phyloP scores from a whole-genome alignment of 176 grass and related monocot genomes.

The Canna indica region DNA sequence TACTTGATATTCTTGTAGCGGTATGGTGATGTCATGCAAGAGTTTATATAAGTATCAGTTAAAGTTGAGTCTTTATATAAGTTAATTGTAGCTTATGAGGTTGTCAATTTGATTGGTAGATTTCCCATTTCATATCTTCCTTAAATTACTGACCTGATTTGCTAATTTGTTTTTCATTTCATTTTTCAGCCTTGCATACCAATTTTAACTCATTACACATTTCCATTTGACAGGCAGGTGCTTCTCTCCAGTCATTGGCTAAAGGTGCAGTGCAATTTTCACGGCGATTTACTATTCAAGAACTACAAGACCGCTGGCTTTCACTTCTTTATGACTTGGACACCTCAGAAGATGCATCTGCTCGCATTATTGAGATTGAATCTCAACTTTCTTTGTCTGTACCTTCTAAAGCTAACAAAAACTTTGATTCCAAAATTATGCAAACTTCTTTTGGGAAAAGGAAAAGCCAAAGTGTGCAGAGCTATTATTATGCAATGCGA shows the following conservation, averaged over 20 bases:
- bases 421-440: constrained; percentile 39
- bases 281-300: constrained; percentile 3
- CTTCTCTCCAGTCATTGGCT: constrained; percentile 14
- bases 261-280: constrained; percentile 13
- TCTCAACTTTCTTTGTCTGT: constrained; percentile 36
- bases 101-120: background rate
- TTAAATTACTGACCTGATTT: background rate
- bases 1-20: too few relatives aligned
- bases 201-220: background rate
- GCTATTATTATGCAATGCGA: constrained; percentile 52
- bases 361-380: constrained; percentile 41
- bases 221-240: constrained; percentile 12
- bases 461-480: constrained; percentile 45
- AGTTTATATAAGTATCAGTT: too few relatives aligned
- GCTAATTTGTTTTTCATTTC: background rate
- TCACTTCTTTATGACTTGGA: background rate
- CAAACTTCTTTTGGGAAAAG: constrained; percentile 51
- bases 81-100: background rate
- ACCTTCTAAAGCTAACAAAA: constrained; percentile 36
- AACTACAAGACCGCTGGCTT: background rate
- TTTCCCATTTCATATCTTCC: background rate
- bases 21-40: too few relatives aligned
- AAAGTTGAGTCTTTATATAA: background rate
- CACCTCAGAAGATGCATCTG: background rate
- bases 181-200: background rate